Base-by-base conservation (phyloP, 345 rosid genomes). In the Triadica sebifera region DNA sequence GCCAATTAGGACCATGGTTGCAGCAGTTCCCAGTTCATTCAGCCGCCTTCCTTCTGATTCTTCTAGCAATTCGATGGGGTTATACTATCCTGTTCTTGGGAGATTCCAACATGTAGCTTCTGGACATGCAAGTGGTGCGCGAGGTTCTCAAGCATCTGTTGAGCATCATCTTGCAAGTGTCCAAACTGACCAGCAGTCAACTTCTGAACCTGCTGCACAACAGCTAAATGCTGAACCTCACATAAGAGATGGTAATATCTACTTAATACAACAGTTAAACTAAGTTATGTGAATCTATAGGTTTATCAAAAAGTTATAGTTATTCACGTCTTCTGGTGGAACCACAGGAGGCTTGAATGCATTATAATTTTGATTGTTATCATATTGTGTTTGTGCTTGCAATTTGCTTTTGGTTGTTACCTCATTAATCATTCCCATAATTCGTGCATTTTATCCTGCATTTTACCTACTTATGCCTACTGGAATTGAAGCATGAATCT, bases 1-100 rank as follows among this genome's bases (percentile, higher is more conserved):
- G 75, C 92, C 95, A 41, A 77, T 90, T 70, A 82, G 92, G 72
- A 87, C 91, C 15, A 76, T 87, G 87, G 88, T 88, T 65, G 91
- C 90, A 15, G 86, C 92, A 60, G 86, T 85, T 50, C 91, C 91
- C 43, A 81, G 83, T 45, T 55, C 89, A 50, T 82, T 87, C 72
- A 73, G 84, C 74, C 87, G 74, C 45, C 70, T 81, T 80, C 84
- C 90, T 19, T 85, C 92, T 22, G 91, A 90, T 74, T 84, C 89
- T 65, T 79, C 85, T 5, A 76, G 81, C 73, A 85, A 78, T 72
- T 74, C 89, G 20, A 34, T 78, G 13, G 89, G 90, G 12, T 74
- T 83, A 62, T 84, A 82, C 41, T 82, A 81, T 78, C 93, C 91
- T 4, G 59, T 89, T 45, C 72, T 84, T 15, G 94, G 88, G 72